Conservation (phyloP, 2,329 filamentous ascomycete species). For the Hymenoscyphus scutula region DNA sequence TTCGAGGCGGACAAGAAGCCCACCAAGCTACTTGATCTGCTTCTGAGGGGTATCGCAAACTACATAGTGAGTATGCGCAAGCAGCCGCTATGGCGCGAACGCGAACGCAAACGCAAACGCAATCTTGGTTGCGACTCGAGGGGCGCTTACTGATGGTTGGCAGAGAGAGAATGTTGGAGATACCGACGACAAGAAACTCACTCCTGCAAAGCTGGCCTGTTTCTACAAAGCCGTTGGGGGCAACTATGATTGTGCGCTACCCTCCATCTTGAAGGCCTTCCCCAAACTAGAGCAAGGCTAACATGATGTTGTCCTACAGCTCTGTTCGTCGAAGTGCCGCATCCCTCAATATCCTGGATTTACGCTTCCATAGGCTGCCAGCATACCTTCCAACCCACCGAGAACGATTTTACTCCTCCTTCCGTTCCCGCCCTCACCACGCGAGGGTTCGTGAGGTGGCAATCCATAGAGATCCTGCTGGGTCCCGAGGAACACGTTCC, state of each 20-base stretch:
- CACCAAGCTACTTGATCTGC: constrained; percentile 62
- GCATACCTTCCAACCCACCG: constrained; percentile 75
- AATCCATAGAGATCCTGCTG: constrained; percentile 84
- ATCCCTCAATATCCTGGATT: constrained; percentile 80
- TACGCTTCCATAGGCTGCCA: constrained; percentile 90
- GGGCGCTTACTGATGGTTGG: constrained; percentile 23
- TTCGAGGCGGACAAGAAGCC: constrained; percentile 67
- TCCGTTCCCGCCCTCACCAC: constrained; percentile 78
- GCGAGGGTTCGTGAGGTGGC: constrained; percentile 88
- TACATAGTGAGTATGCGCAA: constrained; percentile 61
- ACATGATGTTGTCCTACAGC: constrained; percentile 40
- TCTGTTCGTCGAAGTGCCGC: constrained; percentile 74
- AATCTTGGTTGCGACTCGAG: constrained; percentile 1
- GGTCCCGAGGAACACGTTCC: constrained; percentile 84
- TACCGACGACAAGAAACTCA: constrained; percentile 51
- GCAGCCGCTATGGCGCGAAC: constrained; percentile 1
- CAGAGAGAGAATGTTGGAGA: constrained; percentile 60
- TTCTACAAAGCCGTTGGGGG: constrained; percentile 76
- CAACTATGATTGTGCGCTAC: constrained; percentile 62
- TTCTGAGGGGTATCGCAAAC: constrained; percentile 65
- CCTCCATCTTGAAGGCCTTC: background rate
- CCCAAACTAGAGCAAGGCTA: constrained; percentile 17
- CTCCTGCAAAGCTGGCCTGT: constrained; percentile 67
- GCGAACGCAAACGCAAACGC: too few species aligned
- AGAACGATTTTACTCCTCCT: constrained; percentile 69